Evolutionary conservation across 179 eudicot genomes (phyloP).

Genomic region (Spergularia azorica): DNA sequence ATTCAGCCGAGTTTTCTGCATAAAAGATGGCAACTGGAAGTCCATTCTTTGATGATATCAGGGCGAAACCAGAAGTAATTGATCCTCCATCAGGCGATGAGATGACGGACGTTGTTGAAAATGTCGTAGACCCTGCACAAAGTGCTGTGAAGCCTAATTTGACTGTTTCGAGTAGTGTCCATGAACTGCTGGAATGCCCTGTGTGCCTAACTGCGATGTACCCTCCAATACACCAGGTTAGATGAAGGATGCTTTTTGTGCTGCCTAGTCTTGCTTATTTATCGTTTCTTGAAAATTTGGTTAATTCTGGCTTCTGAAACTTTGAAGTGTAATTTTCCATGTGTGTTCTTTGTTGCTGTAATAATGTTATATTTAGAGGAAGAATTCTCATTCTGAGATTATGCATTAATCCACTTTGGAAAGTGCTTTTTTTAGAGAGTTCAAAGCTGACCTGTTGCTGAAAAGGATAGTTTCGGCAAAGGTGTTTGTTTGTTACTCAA

Average conservation of each 20-base stretch:
- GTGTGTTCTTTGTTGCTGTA: neutral
- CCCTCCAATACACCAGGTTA: conserved; percentile 96
- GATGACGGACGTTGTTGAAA: conserved; percentile 61
- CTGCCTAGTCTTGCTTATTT: neutral
- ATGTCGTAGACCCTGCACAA: conserved; percentile 58
- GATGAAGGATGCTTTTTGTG: conserved; percentile 20
- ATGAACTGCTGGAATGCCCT: conserved; percentile 91
- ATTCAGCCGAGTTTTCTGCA: conserved; percentile 18
- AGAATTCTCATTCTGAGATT: neutral
- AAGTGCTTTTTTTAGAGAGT: neutral
- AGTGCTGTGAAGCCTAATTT: conserved; percentile 54
- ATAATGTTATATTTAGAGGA: neutral
- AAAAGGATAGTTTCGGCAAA: neutral
- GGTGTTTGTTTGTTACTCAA: neutral
- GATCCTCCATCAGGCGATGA: conserved; percentile 69
- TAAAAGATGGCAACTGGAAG: conserved; percentile 59
- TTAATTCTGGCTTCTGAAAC: neutral
- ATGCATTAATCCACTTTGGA: neutral
- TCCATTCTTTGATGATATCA: conserved; percentile 66
- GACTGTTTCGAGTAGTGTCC: conserved; percentile 73
- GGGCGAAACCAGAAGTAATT: conserved; percentile 69
- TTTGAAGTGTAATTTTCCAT: neutral
- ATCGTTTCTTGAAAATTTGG: neutral
- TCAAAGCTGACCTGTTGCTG: neutral
- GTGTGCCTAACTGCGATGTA: conserved; percentile 97